Percentiles rank a stretch among this genome's conserved stretches.
These are phyloP conservation scores for Thalia dealbata DNA, from an alignment of 176 grass and related monocot genomes.

Conservation along the genomic window DNA sequence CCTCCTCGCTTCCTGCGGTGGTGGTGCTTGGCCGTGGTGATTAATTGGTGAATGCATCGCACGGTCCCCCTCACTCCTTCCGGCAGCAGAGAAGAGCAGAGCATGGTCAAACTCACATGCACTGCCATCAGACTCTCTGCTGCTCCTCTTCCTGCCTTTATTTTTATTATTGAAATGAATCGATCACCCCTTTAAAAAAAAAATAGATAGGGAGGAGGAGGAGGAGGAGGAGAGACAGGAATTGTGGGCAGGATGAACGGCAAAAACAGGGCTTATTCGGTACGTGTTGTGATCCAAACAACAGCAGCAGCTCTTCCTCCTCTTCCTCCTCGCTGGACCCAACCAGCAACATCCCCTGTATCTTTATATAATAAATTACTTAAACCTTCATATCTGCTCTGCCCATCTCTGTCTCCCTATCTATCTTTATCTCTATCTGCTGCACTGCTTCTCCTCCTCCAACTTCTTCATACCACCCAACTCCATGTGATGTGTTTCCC, in stretches of 20 bases:
- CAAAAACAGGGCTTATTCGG: background rate
- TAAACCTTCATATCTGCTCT: no score
- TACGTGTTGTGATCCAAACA: background rate
- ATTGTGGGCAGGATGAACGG: no score
- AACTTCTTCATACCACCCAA: background rate
- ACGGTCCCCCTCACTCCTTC: background rate
- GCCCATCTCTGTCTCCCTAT: no score
- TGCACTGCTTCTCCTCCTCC: background rate
- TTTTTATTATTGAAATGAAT: no score
- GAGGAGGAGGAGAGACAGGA: background rate
- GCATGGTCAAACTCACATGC: slow-evolving; percentile 11
- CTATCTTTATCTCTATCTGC: background rate
- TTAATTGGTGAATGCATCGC: background rate
- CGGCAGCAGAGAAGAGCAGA: background rate
- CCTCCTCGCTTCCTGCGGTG: no score
- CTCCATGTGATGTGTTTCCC: slow-evolving; percentile 6
- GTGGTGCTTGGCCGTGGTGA: no score
- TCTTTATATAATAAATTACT: no score
- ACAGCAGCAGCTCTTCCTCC: background rate
- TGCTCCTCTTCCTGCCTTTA: no score
- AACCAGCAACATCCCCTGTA: no score
- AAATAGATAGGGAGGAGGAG: no score
- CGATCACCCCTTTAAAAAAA: no score
- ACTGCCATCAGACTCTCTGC: background rate
- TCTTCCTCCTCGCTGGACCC: no score